Conservation (phyloP, 495 filamentous ascomycete species). For the Glutinoglossum americanum region DNA sequence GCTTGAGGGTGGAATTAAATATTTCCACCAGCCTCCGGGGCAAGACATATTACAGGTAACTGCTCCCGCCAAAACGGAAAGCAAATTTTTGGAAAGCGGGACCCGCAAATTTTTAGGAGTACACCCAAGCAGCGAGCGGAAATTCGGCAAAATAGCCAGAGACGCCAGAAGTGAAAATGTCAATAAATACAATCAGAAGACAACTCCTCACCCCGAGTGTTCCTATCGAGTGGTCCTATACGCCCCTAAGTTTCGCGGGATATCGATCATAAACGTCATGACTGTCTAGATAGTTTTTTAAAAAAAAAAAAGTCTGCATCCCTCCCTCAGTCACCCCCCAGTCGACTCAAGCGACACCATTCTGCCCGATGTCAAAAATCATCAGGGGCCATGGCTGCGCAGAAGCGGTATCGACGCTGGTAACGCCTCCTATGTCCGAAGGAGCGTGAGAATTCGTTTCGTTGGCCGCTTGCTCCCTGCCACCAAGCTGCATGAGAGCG, state of each 20-base stretch:
- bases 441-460: background rate
- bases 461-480: background rate
- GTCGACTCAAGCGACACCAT: background rate
- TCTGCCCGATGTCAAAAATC: conserved; percentile 2
- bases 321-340: too few species aligned
- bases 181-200: background rate
- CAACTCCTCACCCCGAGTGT: background rate
- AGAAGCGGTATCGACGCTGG: background rate
- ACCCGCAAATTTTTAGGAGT: background rate
- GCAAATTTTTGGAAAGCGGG: background rate
- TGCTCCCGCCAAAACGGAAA: too few species aligned
- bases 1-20: too few species aligned
- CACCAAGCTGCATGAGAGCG: conserved; percentile 8
- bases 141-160: background rate
- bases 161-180: background rate
- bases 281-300: background rate
- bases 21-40: too few species aligned
- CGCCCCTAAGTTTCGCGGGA: background rate
- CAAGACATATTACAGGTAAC: too few species aligned
- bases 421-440: background rate
- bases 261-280: conserved; percentile 1
- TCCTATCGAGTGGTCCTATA: background rate
- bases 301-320: background rate
- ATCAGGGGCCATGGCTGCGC: conserved; percentile 2
- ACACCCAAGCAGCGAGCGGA: too few species aligned